These are phyloP conservation scores for Omphalotus guepiniiformis DNA, from an alignment of 768 basidiomycete genomes.

Conservation along the genomic window DNA sequence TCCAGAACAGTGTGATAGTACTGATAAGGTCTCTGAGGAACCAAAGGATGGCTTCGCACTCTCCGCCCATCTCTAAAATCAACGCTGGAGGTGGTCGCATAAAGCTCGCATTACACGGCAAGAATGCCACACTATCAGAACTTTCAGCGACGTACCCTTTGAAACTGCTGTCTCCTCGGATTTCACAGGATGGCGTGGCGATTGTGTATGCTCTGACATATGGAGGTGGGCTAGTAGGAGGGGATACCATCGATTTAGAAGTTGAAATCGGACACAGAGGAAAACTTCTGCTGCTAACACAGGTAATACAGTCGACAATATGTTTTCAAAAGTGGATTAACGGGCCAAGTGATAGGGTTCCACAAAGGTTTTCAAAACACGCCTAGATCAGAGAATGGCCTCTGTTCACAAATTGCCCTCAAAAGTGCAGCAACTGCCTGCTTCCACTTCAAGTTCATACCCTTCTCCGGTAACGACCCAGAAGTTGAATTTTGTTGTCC, in stretches of 20 bases:
- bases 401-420: conserved; percentile 21
- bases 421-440: neutral
- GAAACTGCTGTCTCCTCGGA: conserved; percentile 77
- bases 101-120: conserved; percentile 45
- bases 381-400: conserved; percentile 57
- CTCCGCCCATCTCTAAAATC: conserved; percentile 23
- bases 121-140: conserved; percentile 62
- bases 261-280: conserved; percentile 55
- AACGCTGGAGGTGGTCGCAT: conserved; percentile 56
- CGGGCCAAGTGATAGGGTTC: no score
- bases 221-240: conserved; percentile 88
- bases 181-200: conserved; percentile 46
- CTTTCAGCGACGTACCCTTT: conserved; percentile 82
- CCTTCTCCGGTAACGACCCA: conserved; percentile 47
- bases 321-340: no score
- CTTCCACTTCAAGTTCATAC: neutral
- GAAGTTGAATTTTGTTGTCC: conserved; percentile 54
- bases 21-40: neutral
- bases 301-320: conserved; percentile 50
- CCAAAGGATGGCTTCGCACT: neutral
- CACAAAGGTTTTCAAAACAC: conserved; percentile 90
- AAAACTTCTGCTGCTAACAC: conserved; percentile 73
- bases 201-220: conserved; percentile 81
- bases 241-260: conserved; percentile 66
- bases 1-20: neutral